A percentile compares a stretch with the other conserved stretches of the same genome.
Evolutionary conservation across 768 basidiomycete species (phyloP).

Genomic region (Macrolepiota fuliginosa): DNA sequence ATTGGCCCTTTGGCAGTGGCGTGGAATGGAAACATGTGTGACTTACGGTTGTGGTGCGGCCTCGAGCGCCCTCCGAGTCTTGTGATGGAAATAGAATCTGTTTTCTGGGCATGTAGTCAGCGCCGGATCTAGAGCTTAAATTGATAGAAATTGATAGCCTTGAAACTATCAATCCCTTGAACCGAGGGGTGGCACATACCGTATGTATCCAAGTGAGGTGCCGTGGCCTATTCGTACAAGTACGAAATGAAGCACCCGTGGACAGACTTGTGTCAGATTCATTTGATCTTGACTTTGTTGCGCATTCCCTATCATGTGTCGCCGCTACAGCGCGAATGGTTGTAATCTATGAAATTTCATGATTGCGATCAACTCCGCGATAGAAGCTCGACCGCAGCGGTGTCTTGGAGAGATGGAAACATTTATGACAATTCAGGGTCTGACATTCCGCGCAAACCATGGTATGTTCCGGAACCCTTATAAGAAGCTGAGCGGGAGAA

Average conservation of each 20-base stretch:
- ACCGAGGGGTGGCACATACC: not conserved
- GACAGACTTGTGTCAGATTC: not conserved
- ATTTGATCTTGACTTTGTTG: not conserved
- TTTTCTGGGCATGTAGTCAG: not conserved
- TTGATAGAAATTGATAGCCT: not conserved
- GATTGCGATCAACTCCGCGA: not conserved
- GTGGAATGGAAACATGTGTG: slow-evolving; percentile 2
- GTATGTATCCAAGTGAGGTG: not conserved
- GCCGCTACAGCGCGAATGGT: not conserved
- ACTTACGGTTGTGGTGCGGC: not conserved
- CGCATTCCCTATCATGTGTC: not conserved
- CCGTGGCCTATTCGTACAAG: not conserved
- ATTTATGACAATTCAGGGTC: not conserved
- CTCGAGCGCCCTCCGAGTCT: not conserved
- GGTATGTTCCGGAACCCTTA: too few relatives aligned
- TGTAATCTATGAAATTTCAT: not conserved
- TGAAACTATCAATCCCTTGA: not conserved
- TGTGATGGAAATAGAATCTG: not conserved
- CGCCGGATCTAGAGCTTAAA: not conserved
- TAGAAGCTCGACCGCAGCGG: not conserved
- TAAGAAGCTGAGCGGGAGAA: too few relatives aligned
- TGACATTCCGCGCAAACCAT: not conserved
- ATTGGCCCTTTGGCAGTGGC: not conserved
- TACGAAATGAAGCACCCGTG: not conserved
- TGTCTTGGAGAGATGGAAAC: not conserved